Evolutionary conservation across 1,139 yeast genomes (phyloP), one percentile per base, ranked within the genome.

Genomic region (Pneumocystis jirovecii): DNA sequence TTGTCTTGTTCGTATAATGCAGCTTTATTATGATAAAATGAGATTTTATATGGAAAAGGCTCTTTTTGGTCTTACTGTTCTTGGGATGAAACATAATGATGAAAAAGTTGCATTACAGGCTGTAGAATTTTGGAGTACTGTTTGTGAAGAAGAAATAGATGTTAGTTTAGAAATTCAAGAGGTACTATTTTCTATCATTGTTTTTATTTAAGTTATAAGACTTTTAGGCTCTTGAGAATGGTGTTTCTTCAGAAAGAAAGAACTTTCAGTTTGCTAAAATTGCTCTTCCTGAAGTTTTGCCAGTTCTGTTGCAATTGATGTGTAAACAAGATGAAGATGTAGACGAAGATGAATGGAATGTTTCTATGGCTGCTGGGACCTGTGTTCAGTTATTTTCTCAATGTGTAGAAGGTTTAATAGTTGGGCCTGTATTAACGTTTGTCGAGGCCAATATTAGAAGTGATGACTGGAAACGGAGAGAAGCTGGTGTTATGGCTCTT

Each of bases 401-500:
- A 75, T 84, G 87, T 73, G 87, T 95, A 64, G 95, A 93, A 19
- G 85, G 87, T 73, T 85, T 85, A 70, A 90, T 93, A 64, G 90
- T 91, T 61, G 87, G 85, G 68, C 93, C 95, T 62, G 89, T 96
- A 4, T 78, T 93, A 69, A 81, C 81, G 66, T 93, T 90, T 78
- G 96, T 93, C 50, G 91, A 86, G 70, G 80, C 82, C 61, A 87
- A 89, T 73, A 82, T 93, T 66, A 76, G 76, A 10, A 77, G 81
- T 40, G 72, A 75, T 10, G 81, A 83, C 70, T 93, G 98, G 98
- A 84, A 95, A 76, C 78, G 83, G 66, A 85, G 96, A 72, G 98
- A 93, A 77, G 97, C 98, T 34, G 95, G 97, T 0, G 97, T 93
- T 7, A 93, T 93, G 98, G 97, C 98, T 0, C 93, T 93, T 75